Percentiles rank a stretch among this genome's conserved stretches.
These are phyloP conservation scores for Lonicera japonica DNA, from an alignment of 129 eudicot genomes.

Conservation along the genomic window DNA sequence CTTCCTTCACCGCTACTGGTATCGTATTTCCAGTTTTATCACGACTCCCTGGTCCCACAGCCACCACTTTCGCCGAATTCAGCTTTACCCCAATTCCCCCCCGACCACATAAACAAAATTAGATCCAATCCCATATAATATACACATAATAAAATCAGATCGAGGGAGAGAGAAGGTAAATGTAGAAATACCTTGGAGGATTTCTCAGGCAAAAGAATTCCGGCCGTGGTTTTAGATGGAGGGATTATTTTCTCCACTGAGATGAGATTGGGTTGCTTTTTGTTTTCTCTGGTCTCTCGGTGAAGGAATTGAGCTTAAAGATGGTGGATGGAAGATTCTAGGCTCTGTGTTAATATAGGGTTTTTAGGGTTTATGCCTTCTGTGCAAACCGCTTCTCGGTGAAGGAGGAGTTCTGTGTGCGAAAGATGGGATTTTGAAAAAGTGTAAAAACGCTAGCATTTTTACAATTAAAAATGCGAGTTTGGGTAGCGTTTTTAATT, in stretches of 20 bases:
- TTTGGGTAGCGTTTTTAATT: too few species aligned
- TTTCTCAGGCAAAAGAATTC: constrained; percentile 87
- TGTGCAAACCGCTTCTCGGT: not conserved
- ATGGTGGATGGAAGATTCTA: constrained; percentile 47
- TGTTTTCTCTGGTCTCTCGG: not conserved
- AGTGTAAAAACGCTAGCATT: too few species aligned
- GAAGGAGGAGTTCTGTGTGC: too few species aligned
- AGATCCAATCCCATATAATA: too few species aligned
- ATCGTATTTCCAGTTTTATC: constrained; percentile 44
- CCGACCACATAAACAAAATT: too few species aligned
- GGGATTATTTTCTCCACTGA: constrained; percentile 59
- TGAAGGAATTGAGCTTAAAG: constrained; percentile 2
- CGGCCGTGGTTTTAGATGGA: constrained; percentile 80
- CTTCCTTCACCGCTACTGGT: constrained; percentile 68
- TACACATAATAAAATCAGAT: not conserved
- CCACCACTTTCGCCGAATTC: constrained; percentile 73
- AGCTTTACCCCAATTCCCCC: constrained; percentile 36
- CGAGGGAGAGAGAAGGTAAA: not conserved
- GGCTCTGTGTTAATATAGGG: constrained; percentile 18
- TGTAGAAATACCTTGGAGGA: constrained; percentile 54
- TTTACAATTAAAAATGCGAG: too few species aligned
- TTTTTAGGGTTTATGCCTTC: constrained; percentile 20
- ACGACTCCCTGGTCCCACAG: constrained; percentile 62
- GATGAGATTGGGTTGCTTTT: not conserved
- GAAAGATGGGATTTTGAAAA: too few species aligned